These are phyloP conservation scores for Hagleromyces aurorensis DNA, from an alignment of 805 yeast genomes.

Conservation along the genomic window DNA sequence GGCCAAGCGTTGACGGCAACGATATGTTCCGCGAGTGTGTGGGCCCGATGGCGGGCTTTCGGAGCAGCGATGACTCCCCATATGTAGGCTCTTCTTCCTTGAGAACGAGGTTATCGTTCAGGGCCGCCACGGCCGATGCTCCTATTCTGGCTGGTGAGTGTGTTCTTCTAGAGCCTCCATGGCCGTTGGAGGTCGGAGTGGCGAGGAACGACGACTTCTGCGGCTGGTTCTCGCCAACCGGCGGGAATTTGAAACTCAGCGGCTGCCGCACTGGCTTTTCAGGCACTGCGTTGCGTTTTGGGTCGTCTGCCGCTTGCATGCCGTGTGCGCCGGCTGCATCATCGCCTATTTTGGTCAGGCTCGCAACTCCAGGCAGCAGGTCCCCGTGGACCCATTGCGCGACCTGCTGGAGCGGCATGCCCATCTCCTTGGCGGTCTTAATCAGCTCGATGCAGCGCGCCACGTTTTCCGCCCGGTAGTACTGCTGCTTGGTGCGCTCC, in stretches of 20 bases:
- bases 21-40: constrained; percentile 20
- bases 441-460: constrained; percentile 54
- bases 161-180: constrained; percentile 32
- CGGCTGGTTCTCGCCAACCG: constrained; percentile 7
- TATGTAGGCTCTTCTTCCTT: constrained; percentile 21
- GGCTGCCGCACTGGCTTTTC: constrained; percentile 7
- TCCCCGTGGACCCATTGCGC: constrained; percentile 43
- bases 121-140: constrained; percentile 58
- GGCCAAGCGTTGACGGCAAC: too few relatives aligned
- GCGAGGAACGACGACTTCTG: constrained; percentile 8
- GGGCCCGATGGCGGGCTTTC: too few relatives aligned
- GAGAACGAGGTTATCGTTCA: constrained; percentile 24
- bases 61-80: too few relatives aligned
- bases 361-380: constrained; percentile 7
- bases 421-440: constrained; percentile 49
- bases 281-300: background rate
- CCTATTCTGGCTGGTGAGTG: constrained; percentile 66
- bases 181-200: too few relatives aligned
- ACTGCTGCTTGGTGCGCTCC: constrained; percentile 77
- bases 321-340: constrained; percentile 5
- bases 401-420: constrained; percentile 57
- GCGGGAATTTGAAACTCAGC: constrained; percentile 18
- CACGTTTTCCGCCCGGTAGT: constrained; percentile 55
- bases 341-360: constrained; percentile 10
- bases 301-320: constrained; percentile 4